These are phyloP conservation scores for Lizonia empirigonia DNA, from an alignment of 2,329 filamentous ascomycete genomes.

Conservation along the genomic window DNA sequence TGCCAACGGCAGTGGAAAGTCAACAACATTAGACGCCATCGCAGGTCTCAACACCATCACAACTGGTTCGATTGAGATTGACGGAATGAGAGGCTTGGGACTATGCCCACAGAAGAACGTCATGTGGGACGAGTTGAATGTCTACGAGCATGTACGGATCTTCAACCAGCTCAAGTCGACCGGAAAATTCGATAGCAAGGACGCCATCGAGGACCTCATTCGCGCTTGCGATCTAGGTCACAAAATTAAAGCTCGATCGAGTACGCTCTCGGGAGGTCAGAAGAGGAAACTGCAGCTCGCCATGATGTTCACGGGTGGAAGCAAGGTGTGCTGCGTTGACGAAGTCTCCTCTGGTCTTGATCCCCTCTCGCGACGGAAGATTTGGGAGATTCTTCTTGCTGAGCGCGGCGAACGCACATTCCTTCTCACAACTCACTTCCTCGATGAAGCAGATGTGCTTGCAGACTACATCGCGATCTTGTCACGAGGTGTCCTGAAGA, in stretches of 20 bases:
- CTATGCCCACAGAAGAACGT: constrained; percentile 94
- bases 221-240: constrained; percentile 73
- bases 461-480: constrained; percentile 88
- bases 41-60: constrained; percentile 80
- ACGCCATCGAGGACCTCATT: constrained; percentile 68
- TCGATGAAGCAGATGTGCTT: constrained; percentile 89
- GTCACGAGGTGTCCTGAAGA: constrained; percentile 81
- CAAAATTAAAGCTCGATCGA: constrained; percentile 73
- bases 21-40: constrained; percentile 85
- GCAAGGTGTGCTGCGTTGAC: constrained; percentile 85
- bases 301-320: constrained; percentile 94
- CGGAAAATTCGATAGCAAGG: constrained; percentile 58
- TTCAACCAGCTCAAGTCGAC: constrained; percentile 81
- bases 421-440: constrained; percentile 88
- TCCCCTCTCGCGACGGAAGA: constrained; percentile 82
- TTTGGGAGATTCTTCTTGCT: constrained; percentile 90
- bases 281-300: constrained; percentile 91
- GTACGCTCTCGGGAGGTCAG: constrained; percentile 86
- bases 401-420: constrained; percentile 83
- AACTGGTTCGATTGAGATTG: constrained; percentile 75
- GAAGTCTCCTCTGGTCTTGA: constrained; percentile 90
- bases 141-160: constrained; percentile 80
- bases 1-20: constrained; percentile 90
- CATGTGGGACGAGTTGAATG: constrained; percentile 86
- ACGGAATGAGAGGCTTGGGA: constrained; percentile 78